phyloP scores from a whole-genome alignment of 1,284 basidiomycete genomes.

The Hemileia vastatrix region DNA sequence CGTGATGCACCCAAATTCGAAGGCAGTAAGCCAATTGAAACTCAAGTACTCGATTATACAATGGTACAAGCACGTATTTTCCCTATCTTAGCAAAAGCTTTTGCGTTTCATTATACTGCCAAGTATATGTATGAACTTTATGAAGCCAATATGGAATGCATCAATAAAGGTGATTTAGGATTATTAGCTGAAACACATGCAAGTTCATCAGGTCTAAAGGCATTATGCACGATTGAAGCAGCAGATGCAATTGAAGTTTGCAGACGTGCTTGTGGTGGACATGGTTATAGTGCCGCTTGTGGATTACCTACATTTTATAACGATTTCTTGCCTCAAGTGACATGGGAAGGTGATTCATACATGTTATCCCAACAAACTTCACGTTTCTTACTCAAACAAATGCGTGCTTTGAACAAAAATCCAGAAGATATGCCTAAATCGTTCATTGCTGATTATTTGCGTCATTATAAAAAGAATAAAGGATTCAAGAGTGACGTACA shows the following conservation, averaged over 20 bases:
- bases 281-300: conserved; percentile 43
- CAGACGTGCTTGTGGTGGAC: conserved; percentile 45
- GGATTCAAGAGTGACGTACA: conserved; percentile 23
- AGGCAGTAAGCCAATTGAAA: conserved; percentile 41
- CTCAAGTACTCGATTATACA: conserved; percentile 46
- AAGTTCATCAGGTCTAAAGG: conserved; percentile 44
- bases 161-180: conserved; percentile 43
- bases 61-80: conserved; percentile 44
- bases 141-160: conserved; percentile 39
- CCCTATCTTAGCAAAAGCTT: conserved; percentile 46
- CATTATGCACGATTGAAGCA: conserved; percentile 43
- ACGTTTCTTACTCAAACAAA: conserved; percentile 45
- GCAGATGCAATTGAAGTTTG: conserved; percentile 45
- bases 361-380: conserved; percentile 46
- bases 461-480: no score
- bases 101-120: conserved; percentile 45
- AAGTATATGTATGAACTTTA: conserved; percentile 43
- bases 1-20: conserved; percentile 38
- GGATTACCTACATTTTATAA: conserved; percentile 37
- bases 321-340: conserved; percentile 41
- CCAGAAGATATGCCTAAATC: conserved; percentile 26
- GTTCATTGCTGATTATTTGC: no score
- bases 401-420: conserved; percentile 36
- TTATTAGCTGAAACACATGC: conserved; percentile 46
- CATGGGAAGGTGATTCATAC: conserved; percentile 45